phyloP scores from a whole-genome alignment of 2,329 filamentous ascomycete genomes.

The Fusarium neocosmosporiellum region DNA sequence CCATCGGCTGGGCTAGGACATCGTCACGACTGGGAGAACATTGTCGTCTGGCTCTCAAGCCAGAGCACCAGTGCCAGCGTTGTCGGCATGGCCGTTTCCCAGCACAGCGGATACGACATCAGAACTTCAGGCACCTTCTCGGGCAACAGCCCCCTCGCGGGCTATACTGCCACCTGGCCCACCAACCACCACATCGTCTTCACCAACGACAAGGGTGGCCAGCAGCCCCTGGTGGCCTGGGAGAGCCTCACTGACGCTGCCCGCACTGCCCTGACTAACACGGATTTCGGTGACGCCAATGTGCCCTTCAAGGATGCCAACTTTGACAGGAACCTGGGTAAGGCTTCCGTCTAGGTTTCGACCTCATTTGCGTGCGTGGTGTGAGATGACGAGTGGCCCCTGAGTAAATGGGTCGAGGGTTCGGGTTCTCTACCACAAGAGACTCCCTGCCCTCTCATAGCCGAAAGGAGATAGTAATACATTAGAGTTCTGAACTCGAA shows the following conservation, averaged over 20 bases:
- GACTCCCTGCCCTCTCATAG: neutral
- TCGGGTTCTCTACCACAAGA: neutral
- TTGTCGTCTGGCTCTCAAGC: conserved; percentile 44
- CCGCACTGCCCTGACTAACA: conserved; percentile 50
- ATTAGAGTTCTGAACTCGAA: neutral
- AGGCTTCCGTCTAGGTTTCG: conserved; percentile 27
- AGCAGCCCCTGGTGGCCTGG: conserved; percentile 59
- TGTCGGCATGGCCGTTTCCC: conserved; percentile 51
- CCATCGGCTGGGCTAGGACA: conserved; percentile 44
- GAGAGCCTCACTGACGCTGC: conserved; percentile 52
- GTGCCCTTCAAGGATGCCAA: conserved; percentile 54
- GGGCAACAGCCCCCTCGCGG: conserved; percentile 45
- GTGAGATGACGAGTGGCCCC: neutral
- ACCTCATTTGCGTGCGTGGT: neutral
- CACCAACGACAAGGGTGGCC: conserved; percentile 50
- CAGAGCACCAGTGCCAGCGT: conserved; percentile 40
- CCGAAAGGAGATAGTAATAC: neutral
- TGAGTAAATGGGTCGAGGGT: neutral
- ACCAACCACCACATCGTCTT: conserved; percentile 53
- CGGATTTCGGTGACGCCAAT: conserved; percentile 57
- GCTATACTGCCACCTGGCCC: conserved; percentile 47
- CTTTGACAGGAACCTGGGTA: conserved; percentile 40
- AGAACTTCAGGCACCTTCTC: conserved; percentile 39
- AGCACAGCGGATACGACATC: conserved; percentile 50
- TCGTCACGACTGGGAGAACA: conserved; percentile 43